These are phyloP conservation scores for Cladosporium austrohemisphaericum DNA, from an alignment of 2,329 filamentous ascomycete genomes.

Conservation along the genomic window DNA sequence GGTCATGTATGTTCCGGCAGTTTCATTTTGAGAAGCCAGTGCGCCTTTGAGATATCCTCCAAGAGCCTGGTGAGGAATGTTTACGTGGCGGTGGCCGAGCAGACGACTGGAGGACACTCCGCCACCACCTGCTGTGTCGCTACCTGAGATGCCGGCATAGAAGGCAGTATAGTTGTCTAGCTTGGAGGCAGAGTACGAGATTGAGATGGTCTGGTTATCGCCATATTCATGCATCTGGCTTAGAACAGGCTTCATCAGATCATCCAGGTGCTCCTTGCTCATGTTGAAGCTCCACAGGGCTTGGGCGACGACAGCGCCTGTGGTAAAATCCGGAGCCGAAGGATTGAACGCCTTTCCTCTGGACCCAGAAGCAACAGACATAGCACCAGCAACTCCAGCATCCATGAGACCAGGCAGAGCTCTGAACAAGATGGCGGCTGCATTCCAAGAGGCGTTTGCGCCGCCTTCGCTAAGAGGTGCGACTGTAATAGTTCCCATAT, in stretches of 20 bases:
- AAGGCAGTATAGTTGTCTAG: conserved; percentile 28
- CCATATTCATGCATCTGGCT: conserved; percentile 12
- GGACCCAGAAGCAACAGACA: conserved; percentile 19
- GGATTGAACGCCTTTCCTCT: conserved; percentile 32
- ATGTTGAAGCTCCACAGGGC: conserved; percentile 30
- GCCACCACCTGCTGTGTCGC: conserved; percentile 29
- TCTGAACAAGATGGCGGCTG: conserved; percentile 30
- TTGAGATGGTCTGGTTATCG: conserved; percentile 11
- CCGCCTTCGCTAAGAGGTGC: conserved; percentile 25
- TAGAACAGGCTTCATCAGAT: conserved; percentile 21
- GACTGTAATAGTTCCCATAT: conserved; percentile 18
- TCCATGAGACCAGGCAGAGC: conserved; percentile 32
- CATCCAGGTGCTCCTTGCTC: conserved; percentile 19
- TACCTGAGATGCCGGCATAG: conserved; percentile 28
- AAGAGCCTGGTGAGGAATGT: conserved; percentile 17
- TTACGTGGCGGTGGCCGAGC: conserved; percentile 32
- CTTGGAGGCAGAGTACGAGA: conserved; percentile 21
- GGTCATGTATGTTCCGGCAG: conserved; percentile 23
- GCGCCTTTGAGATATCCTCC: conserved; percentile 18
- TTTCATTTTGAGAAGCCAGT: conserved; percentile 22
- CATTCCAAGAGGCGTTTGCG: conserved; percentile 33
- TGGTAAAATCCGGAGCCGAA: conserved; percentile 29
- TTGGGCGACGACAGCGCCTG: conserved; percentile 28
- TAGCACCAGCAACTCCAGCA: conserved; percentile 25
- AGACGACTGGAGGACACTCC: conserved; percentile 35